Evolutionary conservation across 202 grass and related monocot species (phyloP).

Genomic region (Musa balbisiana): DNA sequence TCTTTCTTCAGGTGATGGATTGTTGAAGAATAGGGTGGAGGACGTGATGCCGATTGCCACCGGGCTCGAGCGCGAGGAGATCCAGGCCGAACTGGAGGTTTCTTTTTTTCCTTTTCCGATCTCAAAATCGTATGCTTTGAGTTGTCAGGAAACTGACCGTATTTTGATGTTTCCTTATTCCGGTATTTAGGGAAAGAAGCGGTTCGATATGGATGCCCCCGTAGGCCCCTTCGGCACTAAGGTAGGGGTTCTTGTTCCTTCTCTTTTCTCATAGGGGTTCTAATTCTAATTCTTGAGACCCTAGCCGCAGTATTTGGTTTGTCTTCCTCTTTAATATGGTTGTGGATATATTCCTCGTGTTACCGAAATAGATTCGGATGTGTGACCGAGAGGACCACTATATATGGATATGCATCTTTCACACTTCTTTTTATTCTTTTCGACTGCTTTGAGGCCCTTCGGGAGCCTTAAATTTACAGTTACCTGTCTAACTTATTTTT

Average conservation of each 20-base stretch:
- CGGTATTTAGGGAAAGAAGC: slow-evolving; percentile 60
- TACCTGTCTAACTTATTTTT: too few species aligned
- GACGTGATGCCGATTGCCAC: slow-evolving; percentile 22
- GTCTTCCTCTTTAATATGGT: not conserved
- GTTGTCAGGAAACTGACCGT: too few species aligned
- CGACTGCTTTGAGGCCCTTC: not conserved
- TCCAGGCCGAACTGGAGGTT: slow-evolving; percentile 17
- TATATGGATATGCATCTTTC: not conserved
- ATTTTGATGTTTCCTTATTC: too few species aligned
- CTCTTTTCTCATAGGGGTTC: too few species aligned
- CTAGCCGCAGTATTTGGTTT: not conserved
- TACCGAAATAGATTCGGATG: not conserved
- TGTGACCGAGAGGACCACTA: not conserved
- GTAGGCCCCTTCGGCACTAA: slow-evolving; percentile 91
- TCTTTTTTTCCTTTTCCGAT: not conserved
- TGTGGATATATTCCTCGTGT: not conserved
- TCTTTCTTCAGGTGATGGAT: slow-evolving; percentile 21
- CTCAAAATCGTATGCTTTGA: not conserved
- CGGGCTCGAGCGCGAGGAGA: slow-evolving; percentile 17
- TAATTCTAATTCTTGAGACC: too few species aligned
- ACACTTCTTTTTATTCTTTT: not conserved
- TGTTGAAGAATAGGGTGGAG: slow-evolving; percentile 18
- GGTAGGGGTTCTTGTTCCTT: slow-evolving; percentile 29
- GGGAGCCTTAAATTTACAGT: not conserved
- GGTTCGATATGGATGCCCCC: slow-evolving; percentile 81